Evolutionary conservation across 805 yeast species (phyloP).

Genomic region (Spathaspora sp.): DNA sequence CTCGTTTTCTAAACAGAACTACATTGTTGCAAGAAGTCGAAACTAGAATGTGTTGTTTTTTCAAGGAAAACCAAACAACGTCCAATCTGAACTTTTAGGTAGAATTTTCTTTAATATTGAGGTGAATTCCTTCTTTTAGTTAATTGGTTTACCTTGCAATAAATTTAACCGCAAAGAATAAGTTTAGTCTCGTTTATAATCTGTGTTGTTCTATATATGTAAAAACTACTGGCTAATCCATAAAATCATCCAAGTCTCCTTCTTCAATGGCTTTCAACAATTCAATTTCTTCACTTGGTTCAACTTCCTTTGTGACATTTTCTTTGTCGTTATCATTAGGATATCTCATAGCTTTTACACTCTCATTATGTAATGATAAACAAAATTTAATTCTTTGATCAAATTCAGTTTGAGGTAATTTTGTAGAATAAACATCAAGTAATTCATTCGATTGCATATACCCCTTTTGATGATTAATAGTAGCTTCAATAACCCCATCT

Average conservation of each 20-base stretch:
- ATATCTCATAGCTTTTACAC: slow-evolving; percentile 92
- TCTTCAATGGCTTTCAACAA: slow-evolving; percentile 49
- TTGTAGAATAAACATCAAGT: slow-evolving; percentile 81
- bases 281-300: slow-evolving; percentile 39
- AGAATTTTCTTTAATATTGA: no score
- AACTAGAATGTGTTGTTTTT: no score
- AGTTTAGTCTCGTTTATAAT: no score
- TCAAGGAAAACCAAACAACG: no score
- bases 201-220: neutral
- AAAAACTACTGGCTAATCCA: slow-evolving; percentile 27
- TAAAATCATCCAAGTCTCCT: slow-evolving; percentile 51
- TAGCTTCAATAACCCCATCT: slow-evolving; percentile 96
- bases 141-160: no score
- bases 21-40: no score
- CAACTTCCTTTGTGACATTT: slow-evolving; percentile 25
- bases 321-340: slow-evolving; percentile 46
- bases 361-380: slow-evolving; percentile 83
- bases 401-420: slow-evolving; percentile 80
- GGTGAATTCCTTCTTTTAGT: no score
- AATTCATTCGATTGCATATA: slow-evolving; percentile 88
- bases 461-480: slow-evolving; percentile 85
- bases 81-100: no score
- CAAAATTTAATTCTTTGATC: slow-evolving; percentile 94
- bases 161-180: neutral
- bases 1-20: no score